Evolutionary conservation across 768 basidiomycete species (phyloP).

Genomic region (Lentinula sp.): DNA sequence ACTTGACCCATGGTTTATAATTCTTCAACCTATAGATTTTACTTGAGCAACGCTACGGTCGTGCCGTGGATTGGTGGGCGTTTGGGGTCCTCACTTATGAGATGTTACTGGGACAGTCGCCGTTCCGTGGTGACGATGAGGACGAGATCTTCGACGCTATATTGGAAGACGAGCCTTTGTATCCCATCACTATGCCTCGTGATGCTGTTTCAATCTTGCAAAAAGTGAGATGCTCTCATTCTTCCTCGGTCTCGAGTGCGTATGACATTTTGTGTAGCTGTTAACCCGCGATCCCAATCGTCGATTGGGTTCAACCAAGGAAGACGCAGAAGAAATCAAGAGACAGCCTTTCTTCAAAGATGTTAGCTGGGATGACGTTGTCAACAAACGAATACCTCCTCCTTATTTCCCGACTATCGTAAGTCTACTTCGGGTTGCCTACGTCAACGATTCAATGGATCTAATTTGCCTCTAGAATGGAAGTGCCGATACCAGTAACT

Average conservation of each 20-base stretch:
- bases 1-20: constrained; percentile 3
- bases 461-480: constrained; percentile 49
- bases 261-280: constrained; percentile 42
- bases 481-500: constrained; percentile 86
- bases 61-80: constrained; percentile 99
- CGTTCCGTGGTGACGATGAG: constrained; percentile 98
- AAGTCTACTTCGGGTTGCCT: constrained; percentile 22
- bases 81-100: constrained; percentile 98
- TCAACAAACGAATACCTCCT: constrained; percentile 94
- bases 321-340: constrained; percentile 97
- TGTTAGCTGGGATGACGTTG: constrained; percentile 93
- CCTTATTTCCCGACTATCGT: constrained; percentile 97
- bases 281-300: constrained; percentile 88
- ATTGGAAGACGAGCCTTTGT: constrained; percentile 94
- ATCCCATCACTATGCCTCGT: constrained; percentile 98
- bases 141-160: constrained; percentile 99
- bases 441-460: background rate
- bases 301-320: constrained; percentile 85
- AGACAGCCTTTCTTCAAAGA: constrained; percentile 98
- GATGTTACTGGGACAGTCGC: constrained; percentile 98
- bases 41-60: constrained; percentile 97
- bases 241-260: background rate
- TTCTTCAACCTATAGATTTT: constrained; percentile 61
- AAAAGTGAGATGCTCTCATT: constrained; percentile 50
- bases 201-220: constrained; percentile 95